Evolutionary conservation across 169 alveolate species (phyloP), one percentile per base, ranked within the genome.

Genomic region (Plasmodium fragile): DNA sequence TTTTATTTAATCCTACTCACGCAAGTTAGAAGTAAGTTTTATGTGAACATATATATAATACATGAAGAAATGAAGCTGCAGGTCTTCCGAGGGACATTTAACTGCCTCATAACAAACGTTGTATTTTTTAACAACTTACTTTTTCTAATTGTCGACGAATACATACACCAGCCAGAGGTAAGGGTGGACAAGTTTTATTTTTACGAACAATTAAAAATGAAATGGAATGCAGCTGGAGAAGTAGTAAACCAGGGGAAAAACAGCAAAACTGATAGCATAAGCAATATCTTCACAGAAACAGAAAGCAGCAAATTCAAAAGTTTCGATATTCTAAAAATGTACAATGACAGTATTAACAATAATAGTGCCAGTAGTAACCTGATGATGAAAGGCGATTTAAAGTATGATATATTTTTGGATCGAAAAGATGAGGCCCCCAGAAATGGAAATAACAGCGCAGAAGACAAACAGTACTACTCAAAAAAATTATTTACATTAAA

Each of bases 1-100:
- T 85, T 73, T 75, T 85, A 85, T 85, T 85, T 85, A 75, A 85
- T 85, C 30, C 41, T 85, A 8, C 80, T 85, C 43, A 73, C 49
- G 41, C 87, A 85, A 34, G 43, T 75, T 16, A 75, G 80, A 53
- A 72, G 69, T 45, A 85, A 85, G 75, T 85, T n/a, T 41, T 75
- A 13, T 1, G 22, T 85, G 34, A 73, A 75, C 69, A 85, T 85
- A 49, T 85, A 85, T 85, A 69, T 85, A 18, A 85, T 85, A 52
- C 69, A 85, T 85, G 93, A 85, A 75, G 93, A 85, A 49, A 49
- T 85, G 83, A 85, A 85, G 43, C 43, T 85, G 30, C 22, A 52
- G 80, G 93, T 69, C 4, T 85, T 53, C 41, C 59, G 41, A 52
- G 52, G 69, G 3, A 39, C 84, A 41, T 52, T 75, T 5, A 85